Base-by-base conservation (phyloP, 345 rosid genomes). In the Luvunga scandens region DNA sequence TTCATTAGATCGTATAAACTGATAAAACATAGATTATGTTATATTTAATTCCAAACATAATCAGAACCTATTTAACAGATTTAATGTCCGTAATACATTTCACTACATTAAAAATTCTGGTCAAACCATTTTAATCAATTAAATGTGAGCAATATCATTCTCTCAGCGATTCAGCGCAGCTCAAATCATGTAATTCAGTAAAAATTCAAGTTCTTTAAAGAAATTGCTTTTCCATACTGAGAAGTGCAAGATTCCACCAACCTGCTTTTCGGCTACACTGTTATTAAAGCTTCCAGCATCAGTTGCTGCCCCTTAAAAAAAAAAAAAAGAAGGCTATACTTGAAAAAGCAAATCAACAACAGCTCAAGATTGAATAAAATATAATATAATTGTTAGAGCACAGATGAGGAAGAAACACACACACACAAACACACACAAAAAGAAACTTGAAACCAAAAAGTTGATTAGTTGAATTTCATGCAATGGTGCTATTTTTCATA, bases 241-340 rank as follows among this genome's bases (percentile, higher is more conserved):
- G 56, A 31, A 33, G 6, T 21, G 56, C 9, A 50, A 56, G 33
- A 72, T 34, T 45, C 55, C 57, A 63, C 85, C 24, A 81, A 94
- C 97, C 97, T 94, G 94, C 75, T 92, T 88, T 59, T 85, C 98
- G 22, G 94, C 89, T 75, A 94, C 92, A 75, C 96, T 94, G 63
- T 92, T 94, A 80, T 94, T 94, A 82, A 92, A 94, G 86, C 97
- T 89, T 60, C 89, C 93, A 22, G 94, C 87, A 88, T 91, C 98
- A 84, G 89, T 80, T 72, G 79, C 97, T 91, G 92, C 87, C 50
- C 18, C 14, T 10, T 8, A 3, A 31, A 31, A 64, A 65, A 34
- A 67, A 60, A 21, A 34, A 12, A 9, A 21, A 27, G 14, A 66
- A 45, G 1, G 60, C 36, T 18, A 8, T 33, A 31, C n/a, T n/a